Conservation (phyloP, 495 filamentous ascomycete genomes). For the Hypoxylon subgilvum region DNA sequence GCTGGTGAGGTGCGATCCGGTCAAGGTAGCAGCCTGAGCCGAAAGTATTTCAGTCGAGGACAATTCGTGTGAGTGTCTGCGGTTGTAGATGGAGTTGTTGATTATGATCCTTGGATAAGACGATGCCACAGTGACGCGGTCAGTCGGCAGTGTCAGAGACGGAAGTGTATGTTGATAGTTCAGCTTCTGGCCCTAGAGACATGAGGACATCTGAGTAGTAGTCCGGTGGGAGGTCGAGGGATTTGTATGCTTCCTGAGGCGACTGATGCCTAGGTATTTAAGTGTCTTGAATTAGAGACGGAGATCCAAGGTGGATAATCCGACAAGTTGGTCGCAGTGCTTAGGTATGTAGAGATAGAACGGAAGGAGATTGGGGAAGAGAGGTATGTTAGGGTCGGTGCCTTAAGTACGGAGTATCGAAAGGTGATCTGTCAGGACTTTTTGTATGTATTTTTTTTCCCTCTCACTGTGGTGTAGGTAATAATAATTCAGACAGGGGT, state of each 20-base stretch:
- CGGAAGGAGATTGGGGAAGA: slow-evolving; percentile 8
- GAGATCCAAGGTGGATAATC: slow-evolving; percentile 1
- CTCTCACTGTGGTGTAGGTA: slow-evolving; percentile 30
- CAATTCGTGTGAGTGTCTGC: slow-evolving; percentile 24
- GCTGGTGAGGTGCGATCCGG: slow-evolving; percentile 20
- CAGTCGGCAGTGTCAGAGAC: slow-evolving; percentile 54
- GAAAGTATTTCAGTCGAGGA: slow-evolving; percentile 24
- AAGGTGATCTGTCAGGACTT: slow-evolving; percentile 36
- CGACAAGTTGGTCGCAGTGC: not conserved
- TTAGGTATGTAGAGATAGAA: slow-evolving; percentile 20
- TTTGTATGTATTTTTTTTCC: slow-evolving; percentile 30
- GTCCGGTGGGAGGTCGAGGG: slow-evolving; percentile 18
- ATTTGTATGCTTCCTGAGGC: slow-evolving; percentile 27
- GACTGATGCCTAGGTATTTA: slow-evolving; percentile 20
- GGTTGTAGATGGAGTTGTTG: slow-evolving; percentile 40
- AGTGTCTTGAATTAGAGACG: slow-evolving; percentile 15
- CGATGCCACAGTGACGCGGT: slow-evolving; percentile 36
- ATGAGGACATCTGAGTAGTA: slow-evolving; percentile 47
- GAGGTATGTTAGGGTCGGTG: slow-evolving; percentile 31
- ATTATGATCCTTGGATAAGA: slow-evolving; percentile 39
- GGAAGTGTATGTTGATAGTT: slow-evolving; percentile 42
- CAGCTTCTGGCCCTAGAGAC: slow-evolving; percentile 48
- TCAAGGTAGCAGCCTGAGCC: slow-evolving; percentile 9
- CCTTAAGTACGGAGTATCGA: slow-evolving; percentile 36
- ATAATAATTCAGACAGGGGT: slow-evolving; percentile 31